phyloP scores from a whole-genome alignment of 1,284 basidiomycete species.

The Trichosporon coremiiforme region DNA sequence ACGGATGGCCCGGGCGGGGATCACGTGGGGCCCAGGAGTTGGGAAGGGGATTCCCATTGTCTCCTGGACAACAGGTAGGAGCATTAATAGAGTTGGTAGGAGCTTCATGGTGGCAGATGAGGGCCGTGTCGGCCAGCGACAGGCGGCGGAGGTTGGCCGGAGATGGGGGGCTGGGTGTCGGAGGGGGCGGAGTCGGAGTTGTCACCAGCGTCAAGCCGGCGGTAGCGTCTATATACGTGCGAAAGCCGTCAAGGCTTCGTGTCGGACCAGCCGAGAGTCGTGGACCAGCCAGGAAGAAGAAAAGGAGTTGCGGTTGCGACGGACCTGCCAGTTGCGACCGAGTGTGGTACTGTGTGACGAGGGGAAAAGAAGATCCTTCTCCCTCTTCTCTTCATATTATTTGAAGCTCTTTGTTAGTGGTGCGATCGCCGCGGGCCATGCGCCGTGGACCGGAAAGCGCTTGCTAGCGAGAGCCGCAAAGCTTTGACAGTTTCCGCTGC shows the following conservation, averaged over 20 bases:
- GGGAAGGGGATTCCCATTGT: background rate
- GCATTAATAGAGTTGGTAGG: background rate
- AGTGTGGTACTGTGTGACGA: background rate
- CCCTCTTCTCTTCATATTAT: background rate
- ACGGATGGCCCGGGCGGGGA: background rate
- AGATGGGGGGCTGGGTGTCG: background rate
- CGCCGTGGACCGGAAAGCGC: background rate
- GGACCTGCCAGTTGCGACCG: slow-evolving; percentile 1
- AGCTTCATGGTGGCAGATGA: background rate
- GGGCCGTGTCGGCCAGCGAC: slow-evolving; percentile 2
- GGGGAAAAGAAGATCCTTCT: background rate
- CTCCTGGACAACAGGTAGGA: slow-evolving; percentile 6
- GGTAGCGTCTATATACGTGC: background rate
- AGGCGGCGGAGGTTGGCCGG: background rate
- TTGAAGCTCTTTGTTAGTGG: background rate
- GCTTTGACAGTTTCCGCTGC: too few species aligned
- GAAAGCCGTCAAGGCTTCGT: slow-evolving; percentile 11
- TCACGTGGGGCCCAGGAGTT: background rate
- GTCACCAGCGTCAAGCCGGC: slow-evolving; percentile 13
- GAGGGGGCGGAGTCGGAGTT: background rate
- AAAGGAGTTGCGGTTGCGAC: background rate
- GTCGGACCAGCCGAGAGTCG: slow-evolving; percentile 11
- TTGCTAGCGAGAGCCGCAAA: background rate
- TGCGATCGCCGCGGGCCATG: background rate
- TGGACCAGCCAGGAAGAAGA: slow-evolving; percentile 9